Percentiles rank a stretch among this genome's conserved stretches.
Evolutionary conservation across 805 yeast genomes (phyloP).

Genomic region (Kodamaea lidongshanica): DNA sequence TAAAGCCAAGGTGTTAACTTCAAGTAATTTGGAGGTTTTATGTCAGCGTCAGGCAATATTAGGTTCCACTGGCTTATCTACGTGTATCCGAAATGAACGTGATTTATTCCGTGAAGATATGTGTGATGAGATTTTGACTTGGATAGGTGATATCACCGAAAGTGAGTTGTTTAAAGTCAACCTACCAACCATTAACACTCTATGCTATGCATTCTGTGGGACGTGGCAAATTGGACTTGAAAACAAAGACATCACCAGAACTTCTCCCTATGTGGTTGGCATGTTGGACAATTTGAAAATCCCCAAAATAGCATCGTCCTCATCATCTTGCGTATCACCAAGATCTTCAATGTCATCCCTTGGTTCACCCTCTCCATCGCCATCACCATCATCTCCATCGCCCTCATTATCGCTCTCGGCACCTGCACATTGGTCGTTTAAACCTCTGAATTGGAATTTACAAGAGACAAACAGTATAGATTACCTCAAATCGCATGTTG

Average conservation of each 20-base stretch:
- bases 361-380: too few species aligned
- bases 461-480: conserved; percentile 22
- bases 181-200: conserved; percentile 39
- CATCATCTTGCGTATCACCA: too few species aligned
- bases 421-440: conserved; percentile 41
- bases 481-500: conserved; percentile 26
- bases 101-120: conserved; percentile 76
- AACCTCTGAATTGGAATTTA: conserved; percentile 42
- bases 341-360: too few species aligned
- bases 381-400: too few species aligned
- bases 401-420: too few species aligned
- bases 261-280: conserved; percentile 23
- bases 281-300: conserved; percentile 31
- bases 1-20: conserved; percentile 59
- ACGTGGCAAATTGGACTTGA: conserved; percentile 55
- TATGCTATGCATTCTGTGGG: conserved; percentile 53
- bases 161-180: conserved; percentile 49
- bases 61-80: conserved; percentile 57
- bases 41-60: conserved; percentile 50
- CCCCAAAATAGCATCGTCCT: conserved; percentile 29
- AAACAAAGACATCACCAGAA: neutral
- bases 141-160: conserved; percentile 56
- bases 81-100: conserved; percentile 58
- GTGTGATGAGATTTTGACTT: conserved; percentile 63
- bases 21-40: conserved; percentile 45